A percentile compares a stretch with the other conserved stretches of the same genome.
Conservation (phyloP, 768 basidiomycete species). For the Daedaleopsis sinensis region DNA sequence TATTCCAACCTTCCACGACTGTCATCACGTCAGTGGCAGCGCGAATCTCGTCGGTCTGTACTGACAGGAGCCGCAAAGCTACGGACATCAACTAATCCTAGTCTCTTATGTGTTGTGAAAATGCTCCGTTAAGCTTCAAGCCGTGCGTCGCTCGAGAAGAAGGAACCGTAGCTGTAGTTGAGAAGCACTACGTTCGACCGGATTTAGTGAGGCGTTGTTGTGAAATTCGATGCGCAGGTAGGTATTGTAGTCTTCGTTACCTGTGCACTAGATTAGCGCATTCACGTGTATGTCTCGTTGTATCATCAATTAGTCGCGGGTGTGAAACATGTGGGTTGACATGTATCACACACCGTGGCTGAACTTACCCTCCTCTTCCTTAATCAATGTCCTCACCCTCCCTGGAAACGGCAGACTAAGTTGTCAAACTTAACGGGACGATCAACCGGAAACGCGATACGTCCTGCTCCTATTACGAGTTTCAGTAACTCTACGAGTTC, state of each 20-base stretch:
- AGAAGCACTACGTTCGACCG: constrained; percentile 90
- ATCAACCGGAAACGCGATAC: constrained; percentile 95
- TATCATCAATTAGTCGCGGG: no score
- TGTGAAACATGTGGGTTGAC: no score
- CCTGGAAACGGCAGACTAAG: constrained; percentile 72
- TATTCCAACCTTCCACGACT: constrained; percentile 70
- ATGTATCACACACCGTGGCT: no score
- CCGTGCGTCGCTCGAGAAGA: constrained; percentile 72
- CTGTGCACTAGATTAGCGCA: neutral
- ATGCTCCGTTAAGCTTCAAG: constrained; percentile 66
- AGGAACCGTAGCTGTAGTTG: constrained; percentile 84
- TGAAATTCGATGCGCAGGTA: constrained; percentile 96
- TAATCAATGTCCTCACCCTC: no score
- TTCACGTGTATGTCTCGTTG: neutral
- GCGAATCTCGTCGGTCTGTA: constrained; percentile 53
- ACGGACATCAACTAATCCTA: constrained; percentile 84
- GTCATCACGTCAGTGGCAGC: constrained; percentile 47
- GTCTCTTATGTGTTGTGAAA: constrained; percentile 74
- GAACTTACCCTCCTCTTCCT: no score
- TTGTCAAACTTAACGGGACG: constrained; percentile 85
- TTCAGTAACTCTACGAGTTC: constrained; percentile 91
- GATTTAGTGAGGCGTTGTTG: constrained; percentile 90
- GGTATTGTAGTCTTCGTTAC: constrained; percentile 25
- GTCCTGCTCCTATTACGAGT: constrained; percentile 93
- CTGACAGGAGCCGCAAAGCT: constrained; percentile 83